Base-by-base conservation (phyloP, 192 early-diverging fungal species). In the Podila epigama region DNA sequence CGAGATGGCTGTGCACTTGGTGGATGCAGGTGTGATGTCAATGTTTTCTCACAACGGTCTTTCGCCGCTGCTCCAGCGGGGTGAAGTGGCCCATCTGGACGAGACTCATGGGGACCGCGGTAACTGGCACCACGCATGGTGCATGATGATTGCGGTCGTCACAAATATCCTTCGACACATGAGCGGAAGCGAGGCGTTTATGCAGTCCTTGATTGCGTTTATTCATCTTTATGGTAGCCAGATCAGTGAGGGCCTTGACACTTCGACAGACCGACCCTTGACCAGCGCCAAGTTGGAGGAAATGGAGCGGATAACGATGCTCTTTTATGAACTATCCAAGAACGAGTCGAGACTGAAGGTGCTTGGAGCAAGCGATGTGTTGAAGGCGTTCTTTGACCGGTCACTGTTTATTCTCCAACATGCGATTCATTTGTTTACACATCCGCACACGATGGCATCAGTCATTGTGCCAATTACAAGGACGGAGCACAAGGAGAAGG, bases 61-160 rank as follows among this genome's bases (percentile, higher is more conserved):
- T 20, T 69, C 83, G 5, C 51, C 39, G 2, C n/a, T 58, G 37
- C 59, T 86, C 29, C 77, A 82, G 33, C 62, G 60, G 41, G 81
- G 82, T 34, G 60, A 62, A 13, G 54, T 84, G 16, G 53, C 68
- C 58, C 51, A 79, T 33, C 51, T 81, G 35, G 63, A 63, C 33
- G 75, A 67, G 32, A 28, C 32, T 7, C 68, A 77, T 27, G 69
- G 68, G 16, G 68, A 63, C 20, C 73, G 73, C 20, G 71, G 68
- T 10, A 60, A 83, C 55, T 68, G 82, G 52, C 87, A 85, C 54
- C 63, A 67, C 7, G 75, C 84, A 11, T 88, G 87, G 87, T 84
- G 83, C 33, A 83, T 82, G 58, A 81, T 82, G 60, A 44, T 88
- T 22, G 81, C 81, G 16, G 79, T 82, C 3, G 66, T 83, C 20